phyloP scores from a whole-genome alignment of 805 yeast genomes.

The Pichia kluyveri region DNA sequence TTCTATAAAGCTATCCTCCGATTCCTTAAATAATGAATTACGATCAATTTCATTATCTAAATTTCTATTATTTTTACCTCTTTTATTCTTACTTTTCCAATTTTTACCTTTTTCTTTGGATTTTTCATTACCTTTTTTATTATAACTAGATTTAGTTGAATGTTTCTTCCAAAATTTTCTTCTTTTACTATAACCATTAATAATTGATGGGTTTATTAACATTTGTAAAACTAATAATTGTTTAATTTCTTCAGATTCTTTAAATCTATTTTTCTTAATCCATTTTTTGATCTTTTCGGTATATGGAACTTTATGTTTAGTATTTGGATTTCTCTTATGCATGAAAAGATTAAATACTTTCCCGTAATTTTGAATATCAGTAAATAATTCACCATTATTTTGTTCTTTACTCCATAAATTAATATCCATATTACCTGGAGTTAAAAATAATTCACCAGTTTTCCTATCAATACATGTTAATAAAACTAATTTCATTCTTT shows the following conservation, averaged over 20 bases:
- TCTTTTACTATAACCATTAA: not conserved
- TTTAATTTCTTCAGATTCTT: slow-evolving; percentile 11
- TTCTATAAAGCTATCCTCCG: slow-evolving; percentile 16
- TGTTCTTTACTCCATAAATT: slow-evolving; percentile 28
- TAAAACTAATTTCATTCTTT: slow-evolving; percentile 17
- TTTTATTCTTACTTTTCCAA: not conserved
- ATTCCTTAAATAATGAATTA: slow-evolving; percentile 11
- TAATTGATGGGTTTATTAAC: slow-evolving; percentile 20
- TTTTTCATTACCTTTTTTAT: not conserved
- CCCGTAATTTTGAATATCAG: slow-evolving; percentile 20
- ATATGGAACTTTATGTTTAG: not conserved
- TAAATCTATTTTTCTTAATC: slow-evolving; percentile 8
- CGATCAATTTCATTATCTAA: not conserved
- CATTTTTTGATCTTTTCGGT: slow-evolving; percentile 1
- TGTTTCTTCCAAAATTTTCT: not conserved
- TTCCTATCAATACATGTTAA: slow-evolving; percentile 23
- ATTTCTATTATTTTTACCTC: not conserved
- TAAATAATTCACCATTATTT: slow-evolving; percentile 25
- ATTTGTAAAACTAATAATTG: slow-evolving; percentile 19
- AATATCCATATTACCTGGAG: slow-evolving; percentile 26
- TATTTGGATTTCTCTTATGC: not conserved
- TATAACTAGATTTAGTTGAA: not conserved
- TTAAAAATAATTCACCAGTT: slow-evolving; percentile 26
- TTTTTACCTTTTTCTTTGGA: not conserved
- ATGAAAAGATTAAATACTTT: slow-evolving; percentile 16